Conservation (phyloP, 179 eudicot genomes). For the Actinidia chinensis region DNA sequence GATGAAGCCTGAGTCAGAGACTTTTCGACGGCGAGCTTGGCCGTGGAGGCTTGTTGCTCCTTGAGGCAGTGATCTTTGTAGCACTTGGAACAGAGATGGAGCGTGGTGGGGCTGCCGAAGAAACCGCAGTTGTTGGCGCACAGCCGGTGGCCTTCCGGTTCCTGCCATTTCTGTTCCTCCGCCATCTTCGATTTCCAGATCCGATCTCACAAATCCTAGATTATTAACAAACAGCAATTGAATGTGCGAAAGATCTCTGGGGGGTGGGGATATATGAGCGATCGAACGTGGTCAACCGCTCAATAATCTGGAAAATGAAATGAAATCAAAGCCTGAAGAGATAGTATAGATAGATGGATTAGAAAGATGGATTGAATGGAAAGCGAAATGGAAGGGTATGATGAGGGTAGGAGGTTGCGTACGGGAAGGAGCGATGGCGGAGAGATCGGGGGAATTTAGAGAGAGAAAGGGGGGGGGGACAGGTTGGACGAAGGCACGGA, state of each 20-base stretch:
- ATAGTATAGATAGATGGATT: neutral
- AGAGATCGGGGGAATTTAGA: constrained; percentile 9
- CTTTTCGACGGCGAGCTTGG: constrained; percentile 37
- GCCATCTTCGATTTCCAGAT: constrained; percentile 23
- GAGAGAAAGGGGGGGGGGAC: neutral
- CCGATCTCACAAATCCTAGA: neutral
- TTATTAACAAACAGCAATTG: neutral
- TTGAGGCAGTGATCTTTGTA: constrained; percentile 39
- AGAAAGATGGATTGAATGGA: neutral
- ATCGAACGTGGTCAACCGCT: constrained; percentile 18
- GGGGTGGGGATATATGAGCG: constrained; percentile 14
- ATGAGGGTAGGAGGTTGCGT: constrained; percentile 1
- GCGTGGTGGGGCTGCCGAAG: constrained; percentile 50
- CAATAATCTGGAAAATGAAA: neutral
- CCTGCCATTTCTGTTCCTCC: constrained; percentile 30
- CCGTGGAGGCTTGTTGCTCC: constrained; percentile 40
- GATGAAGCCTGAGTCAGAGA: constrained; percentile 4
- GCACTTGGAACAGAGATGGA: constrained; percentile 53
- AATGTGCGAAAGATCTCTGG: neutral
- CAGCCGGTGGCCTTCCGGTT: constrained; percentile 39
- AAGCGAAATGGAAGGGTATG: neutral
- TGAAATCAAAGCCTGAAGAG: neutral
- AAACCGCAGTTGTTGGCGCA: constrained; percentile 58
- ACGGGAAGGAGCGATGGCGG: constrained; percentile 14
- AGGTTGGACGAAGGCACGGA: constrained; percentile 12